Evolutionary conservation across 1,284 basidiomycete genomes (phyloP).

Genomic region (Fomitopsis pinicola): DNA sequence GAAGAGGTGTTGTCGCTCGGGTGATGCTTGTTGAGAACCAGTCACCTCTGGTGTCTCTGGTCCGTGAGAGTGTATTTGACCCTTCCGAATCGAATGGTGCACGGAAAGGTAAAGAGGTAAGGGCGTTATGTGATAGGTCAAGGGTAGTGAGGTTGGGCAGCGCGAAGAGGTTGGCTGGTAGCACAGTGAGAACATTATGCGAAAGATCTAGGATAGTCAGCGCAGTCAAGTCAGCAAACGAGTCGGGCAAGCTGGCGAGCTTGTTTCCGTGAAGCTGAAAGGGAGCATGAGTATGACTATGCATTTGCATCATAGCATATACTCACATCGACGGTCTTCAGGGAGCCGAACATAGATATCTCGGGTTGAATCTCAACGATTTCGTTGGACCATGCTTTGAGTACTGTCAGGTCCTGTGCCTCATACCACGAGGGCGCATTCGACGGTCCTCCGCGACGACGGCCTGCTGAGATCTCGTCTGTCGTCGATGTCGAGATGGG

Average conservation of each 20-base stretch:
- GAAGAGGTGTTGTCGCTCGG: constrained; percentile 58
- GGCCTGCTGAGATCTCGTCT: constrained; percentile 9
- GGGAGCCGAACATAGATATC: constrained; percentile 74
- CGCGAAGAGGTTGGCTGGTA: constrained; percentile 62
- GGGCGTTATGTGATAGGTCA: constrained; percentile 66
- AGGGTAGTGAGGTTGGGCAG: constrained; percentile 61
- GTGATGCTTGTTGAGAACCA: constrained; percentile 62
- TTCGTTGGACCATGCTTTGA: constrained; percentile 76
- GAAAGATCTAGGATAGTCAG: constrained; percentile 67
- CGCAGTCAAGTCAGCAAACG: constrained; percentile 60
- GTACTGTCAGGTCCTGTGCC: constrained; percentile 65
- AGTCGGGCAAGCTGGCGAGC: constrained; percentile 52
- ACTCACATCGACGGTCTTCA: constrained; percentile 72
- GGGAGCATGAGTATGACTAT: background rate
- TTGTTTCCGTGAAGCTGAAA: constrained; percentile 70
- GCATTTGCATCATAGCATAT: background rate
- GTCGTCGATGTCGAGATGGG: constrained; percentile 38
- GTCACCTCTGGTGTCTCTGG: constrained; percentile 30
- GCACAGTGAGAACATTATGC: constrained; percentile 55
- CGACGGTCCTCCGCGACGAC: constrained; percentile 23
- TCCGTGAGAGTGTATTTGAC: constrained; percentile 18
- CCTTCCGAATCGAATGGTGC: constrained; percentile 41
- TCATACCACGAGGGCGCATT: constrained; percentile 69
- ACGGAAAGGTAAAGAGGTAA: constrained; percentile 57
- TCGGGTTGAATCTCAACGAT: constrained; percentile 75